Conservation (phyloP, 495 filamentous ascomycete genomes). For the Jackrogersella minutella region DNA sequence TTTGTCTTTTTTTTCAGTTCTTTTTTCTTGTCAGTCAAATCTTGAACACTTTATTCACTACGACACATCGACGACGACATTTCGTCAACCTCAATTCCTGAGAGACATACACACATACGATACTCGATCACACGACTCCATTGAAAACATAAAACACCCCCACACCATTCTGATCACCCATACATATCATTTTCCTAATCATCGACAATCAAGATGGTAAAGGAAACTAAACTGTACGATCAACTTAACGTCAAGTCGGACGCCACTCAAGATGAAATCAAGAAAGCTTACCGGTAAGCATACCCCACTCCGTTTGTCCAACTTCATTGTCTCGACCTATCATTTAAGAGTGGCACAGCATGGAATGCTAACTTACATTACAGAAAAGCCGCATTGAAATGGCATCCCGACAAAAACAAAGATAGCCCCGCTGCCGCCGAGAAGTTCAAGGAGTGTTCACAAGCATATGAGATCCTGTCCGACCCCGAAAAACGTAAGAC, state of each 20-base stretch:
- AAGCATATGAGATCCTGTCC: slow-evolving; percentile 97
- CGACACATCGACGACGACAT: slow-evolving; percentile 2
- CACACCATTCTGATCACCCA: not conserved
- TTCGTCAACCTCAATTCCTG: slow-evolving; percentile 7
- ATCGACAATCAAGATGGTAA: slow-evolving; percentile 72
- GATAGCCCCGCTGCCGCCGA: slow-evolving; percentile 83
- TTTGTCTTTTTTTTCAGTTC: slow-evolving; percentile 17
- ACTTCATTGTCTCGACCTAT: slow-evolving; percentile 1
- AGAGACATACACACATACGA: slow-evolving; percentile 12
- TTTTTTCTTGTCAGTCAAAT: not conserved
- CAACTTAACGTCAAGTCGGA: slow-evolving; percentile 75
- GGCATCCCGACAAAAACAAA: slow-evolving; percentile 97
- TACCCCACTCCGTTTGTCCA: slow-evolving; percentile 6
- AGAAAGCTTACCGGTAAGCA: slow-evolving; percentile 89
- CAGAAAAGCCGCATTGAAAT: slow-evolving; percentile 89
- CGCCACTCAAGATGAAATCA: slow-evolving; percentile 91
- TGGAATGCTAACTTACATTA: slow-evolving; percentile 30
- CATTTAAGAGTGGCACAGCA: not conserved
- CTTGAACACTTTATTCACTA: slow-evolving; percentile 4
- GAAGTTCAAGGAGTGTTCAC: slow-evolving; percentile 94
- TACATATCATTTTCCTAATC: not conserved
- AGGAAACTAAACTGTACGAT: slow-evolving; percentile 88
- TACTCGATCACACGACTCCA: slow-evolving; percentile 7
- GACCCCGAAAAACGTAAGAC: slow-evolving; percentile 97
- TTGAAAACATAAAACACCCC: slow-evolving; percentile 1